Percentiles rank a stretch among this genome's conserved stretches.
Evolutionary conservation across 169 alveolate species (phyloP).

Genomic region (Cryptosporidium felis): DNA sequence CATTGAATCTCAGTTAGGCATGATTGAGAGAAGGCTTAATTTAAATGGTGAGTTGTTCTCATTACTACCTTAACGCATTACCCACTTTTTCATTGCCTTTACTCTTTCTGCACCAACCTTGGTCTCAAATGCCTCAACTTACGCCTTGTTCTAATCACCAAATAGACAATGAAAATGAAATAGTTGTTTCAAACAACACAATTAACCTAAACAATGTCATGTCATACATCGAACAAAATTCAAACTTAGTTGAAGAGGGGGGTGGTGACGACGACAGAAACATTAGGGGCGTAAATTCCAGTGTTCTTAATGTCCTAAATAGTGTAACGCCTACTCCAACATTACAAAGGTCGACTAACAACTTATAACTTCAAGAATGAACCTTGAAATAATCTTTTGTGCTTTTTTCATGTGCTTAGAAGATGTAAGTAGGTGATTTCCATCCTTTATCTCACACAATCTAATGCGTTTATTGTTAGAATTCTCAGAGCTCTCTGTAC

Average conservation of each 20-base stretch:
- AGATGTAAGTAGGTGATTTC: slow-evolving; percentile 37
- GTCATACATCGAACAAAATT: neutral
- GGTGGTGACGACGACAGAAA: too few species aligned
- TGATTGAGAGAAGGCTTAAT: slow-evolving; percentile 1
- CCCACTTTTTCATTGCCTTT: too few species aligned
- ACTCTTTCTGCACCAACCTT: too few species aligned
- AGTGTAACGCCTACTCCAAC: too few species aligned
- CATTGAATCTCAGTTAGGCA: slow-evolving; percentile 32
- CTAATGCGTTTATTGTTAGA: neutral
- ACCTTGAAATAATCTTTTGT: slow-evolving; percentile 12
- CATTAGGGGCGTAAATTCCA: too few species aligned
- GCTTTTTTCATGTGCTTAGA: slow-evolving; percentile 57
- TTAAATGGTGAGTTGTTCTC: slow-evolving; percentile 8
- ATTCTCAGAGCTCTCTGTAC: neutral
- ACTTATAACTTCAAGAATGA: slow-evolving; percentile 2
- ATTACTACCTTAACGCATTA: too few species aligned
- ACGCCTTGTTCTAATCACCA: too few species aligned
- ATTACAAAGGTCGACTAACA: slow-evolving; percentile 8
- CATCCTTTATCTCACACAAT: neutral
- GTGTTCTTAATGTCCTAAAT: too few species aligned
- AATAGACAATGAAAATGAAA: slow-evolving; percentile 15
- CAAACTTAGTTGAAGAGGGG: neutral
- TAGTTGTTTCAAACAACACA: neutral
- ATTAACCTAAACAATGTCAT: neutral
- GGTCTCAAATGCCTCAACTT: too few species aligned